Evolutionary conservation across 1,284 basidiomycete genomes (phyloP).

Genomic region (Grifola frondosa): DNA sequence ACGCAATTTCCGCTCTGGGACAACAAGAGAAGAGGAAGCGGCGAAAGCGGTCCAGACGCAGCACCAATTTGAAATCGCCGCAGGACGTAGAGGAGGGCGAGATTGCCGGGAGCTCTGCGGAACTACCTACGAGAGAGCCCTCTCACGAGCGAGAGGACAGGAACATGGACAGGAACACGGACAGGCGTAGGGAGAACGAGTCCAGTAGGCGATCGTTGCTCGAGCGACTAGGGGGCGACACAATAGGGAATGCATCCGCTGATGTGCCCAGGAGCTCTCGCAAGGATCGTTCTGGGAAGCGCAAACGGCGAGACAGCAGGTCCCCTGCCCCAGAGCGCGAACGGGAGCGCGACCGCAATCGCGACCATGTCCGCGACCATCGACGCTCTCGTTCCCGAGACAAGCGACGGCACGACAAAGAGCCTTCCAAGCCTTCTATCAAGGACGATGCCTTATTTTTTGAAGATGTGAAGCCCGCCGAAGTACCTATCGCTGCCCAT

Average conservation of each 20-base stretch:
- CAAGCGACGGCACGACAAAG: slow-evolving; percentile 8
- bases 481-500: slow-evolving; percentile 27
- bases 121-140: slow-evolving; percentile 1
- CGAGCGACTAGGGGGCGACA: too few species aligned
- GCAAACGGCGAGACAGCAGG: slow-evolving; percentile 11
- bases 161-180: slow-evolving; percentile 2
- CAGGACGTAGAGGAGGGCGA: slow-evolving; percentile 17
- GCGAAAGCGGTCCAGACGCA: too few species aligned
- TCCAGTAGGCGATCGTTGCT: not conserved
- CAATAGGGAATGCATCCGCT: not conserved
- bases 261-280: not conserved
- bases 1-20: not conserved
- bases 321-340: slow-evolving; percentile 10
- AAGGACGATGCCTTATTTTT: slow-evolving; percentile 42
- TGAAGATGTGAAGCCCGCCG: slow-evolving; percentile 48
- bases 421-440: not conserved
- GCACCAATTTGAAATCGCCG: too few species aligned
- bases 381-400: slow-evolving; percentile 19
- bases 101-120: slow-evolving; percentile 13
- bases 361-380: slow-evolving; percentile 7
- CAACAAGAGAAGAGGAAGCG: slow-evolving; percentile 18
- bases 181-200: not conserved
- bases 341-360: slow-evolving; percentile 4
- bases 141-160: not conserved
- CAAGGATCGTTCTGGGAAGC: not conserved